phyloP scores from a whole-genome alignment of 257 asterid genomes.

The Salvia splendens region DNA sequence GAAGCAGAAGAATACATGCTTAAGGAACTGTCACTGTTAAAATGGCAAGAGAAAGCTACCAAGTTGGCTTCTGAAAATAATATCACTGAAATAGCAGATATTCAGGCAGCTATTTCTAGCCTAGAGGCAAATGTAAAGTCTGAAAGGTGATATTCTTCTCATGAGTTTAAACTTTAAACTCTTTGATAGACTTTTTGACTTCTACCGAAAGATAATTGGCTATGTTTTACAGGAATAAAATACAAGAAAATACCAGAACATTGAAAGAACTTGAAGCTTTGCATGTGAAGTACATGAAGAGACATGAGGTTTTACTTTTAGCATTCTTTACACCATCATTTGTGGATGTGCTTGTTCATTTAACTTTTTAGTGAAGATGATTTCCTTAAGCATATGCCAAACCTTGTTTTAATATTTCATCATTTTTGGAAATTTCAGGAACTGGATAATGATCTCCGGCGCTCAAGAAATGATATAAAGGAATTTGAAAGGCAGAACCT shows the following conservation, averaged over 20 bases:
- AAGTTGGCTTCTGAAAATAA: slow-evolving; percentile 74
- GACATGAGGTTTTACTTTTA: slow-evolving; percentile 66
- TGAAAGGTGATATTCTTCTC: slow-evolving; percentile 57
- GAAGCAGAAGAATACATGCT: slow-evolving; percentile 98
- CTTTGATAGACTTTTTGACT: slow-evolving; percentile 12
- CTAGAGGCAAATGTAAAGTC: slow-evolving; percentile 68
- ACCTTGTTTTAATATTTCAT: slow-evolving; percentile 5
- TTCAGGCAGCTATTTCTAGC: slow-evolving; percentile 58
- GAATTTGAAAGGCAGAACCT: slow-evolving; percentile 95
- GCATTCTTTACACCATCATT: neutral
- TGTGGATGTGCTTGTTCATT: neutral
- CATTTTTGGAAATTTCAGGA: slow-evolving; percentile 49
- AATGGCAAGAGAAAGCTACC: slow-evolving; percentile 96
- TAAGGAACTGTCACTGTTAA: slow-evolving; percentile 72
- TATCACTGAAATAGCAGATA: slow-evolving; percentile 50
- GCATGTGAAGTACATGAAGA: slow-evolving; percentile 69
- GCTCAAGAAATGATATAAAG: slow-evolving; percentile 77
- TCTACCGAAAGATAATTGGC: slow-evolving; percentile 20
- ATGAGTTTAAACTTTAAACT: neutral
- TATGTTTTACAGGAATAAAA: slow-evolving; percentile 67
- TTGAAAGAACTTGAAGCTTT: slow-evolving; percentile 79
- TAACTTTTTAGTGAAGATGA: neutral
- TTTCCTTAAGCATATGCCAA: neutral
- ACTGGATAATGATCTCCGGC: slow-evolving; percentile 61
- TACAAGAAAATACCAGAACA: slow-evolving; percentile 55